A percentile compares a stretch with the other conserved stretches of the same genome.
Evolutionary conservation across 768 basidiomycete genomes (phyloP).

Genomic region (Macrocybe gigantea): DNA sequence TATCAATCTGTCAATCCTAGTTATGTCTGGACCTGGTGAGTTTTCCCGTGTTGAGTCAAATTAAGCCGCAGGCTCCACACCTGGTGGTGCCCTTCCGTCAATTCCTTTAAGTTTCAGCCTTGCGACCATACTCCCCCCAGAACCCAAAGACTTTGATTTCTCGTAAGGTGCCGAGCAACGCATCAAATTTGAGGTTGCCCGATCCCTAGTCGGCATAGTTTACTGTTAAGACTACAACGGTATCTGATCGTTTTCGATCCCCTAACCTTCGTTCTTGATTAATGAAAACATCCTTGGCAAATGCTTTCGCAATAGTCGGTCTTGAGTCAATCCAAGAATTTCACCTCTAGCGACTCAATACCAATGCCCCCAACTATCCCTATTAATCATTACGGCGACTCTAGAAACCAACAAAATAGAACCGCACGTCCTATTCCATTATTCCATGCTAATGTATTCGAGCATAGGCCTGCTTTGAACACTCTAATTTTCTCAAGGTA

Average conservation of each 20-base stretch:
- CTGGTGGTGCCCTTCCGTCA: slow-evolving; percentile 82
- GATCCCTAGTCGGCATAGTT: slow-evolving; percentile 80
- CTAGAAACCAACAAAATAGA: no score
- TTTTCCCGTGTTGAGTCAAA: slow-evolving; percentile 73
- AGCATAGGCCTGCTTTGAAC: slow-evolving; percentile 76
- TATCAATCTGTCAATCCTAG: slow-evolving; percentile 64
- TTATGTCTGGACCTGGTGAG: slow-evolving; percentile 65
- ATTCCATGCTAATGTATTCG: slow-evolving; percentile 81
- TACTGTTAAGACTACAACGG: slow-evolving; percentile 81
- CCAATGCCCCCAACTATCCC: slow-evolving; percentile 81
- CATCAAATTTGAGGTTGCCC: slow-evolving; percentile 63
- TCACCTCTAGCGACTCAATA: slow-evolving; percentile 81
- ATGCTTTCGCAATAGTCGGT: slow-evolving; percentile 79
- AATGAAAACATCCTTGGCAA: slow-evolving; percentile 84
- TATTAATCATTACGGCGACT: no score
- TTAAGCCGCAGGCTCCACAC: slow-evolving; percentile 70
- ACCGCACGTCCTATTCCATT: slow-evolving; percentile 78
- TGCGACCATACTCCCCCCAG: slow-evolving; percentile 44
- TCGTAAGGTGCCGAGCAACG: slow-evolving; percentile 75
- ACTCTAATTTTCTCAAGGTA: slow-evolving; percentile 83
- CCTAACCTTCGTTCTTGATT: slow-evolving; percentile 83
- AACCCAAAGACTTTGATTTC: slow-evolving; percentile 91
- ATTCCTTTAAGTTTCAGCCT: slow-evolving; percentile 79
- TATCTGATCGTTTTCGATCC: slow-evolving; percentile 84
- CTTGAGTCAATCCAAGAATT: slow-evolving; percentile 82